Evolutionary conservation across 1,139 yeast species (phyloP), one percentile per base, ranked within the genome.

Genomic region (Magnusiomyces suaveolens): DNA sequence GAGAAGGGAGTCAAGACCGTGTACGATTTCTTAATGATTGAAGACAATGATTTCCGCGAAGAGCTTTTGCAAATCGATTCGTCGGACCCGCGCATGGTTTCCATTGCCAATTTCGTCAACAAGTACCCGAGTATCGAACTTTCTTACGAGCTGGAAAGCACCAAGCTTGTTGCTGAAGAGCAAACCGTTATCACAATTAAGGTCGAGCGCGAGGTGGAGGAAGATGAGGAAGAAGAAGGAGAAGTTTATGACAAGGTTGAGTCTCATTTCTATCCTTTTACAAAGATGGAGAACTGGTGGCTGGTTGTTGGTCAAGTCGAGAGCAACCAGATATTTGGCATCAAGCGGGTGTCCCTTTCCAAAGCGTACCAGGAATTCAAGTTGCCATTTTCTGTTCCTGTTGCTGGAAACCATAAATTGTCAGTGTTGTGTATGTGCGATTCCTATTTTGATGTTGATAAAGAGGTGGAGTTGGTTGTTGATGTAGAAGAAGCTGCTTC

Each of bases 351-450:
- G 0, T 69, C 78, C 0, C 70, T 88, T 2, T 65, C 73, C 16
- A 75, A 79, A 58, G 82, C 83, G 55, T 65, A 69, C 1, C 87
- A 83, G 63, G 64, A 70, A 2, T 73, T 84, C 21, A 72, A 71
- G 10, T 63, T 92, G 52, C 79, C 78, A 29, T 79, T 87, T 60
- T 73, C 81, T 0, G 66, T 87, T 21, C 83, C 89, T 0, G 74
- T 70, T 2, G 68, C 77, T 2, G 96, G 96, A 0, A 67, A 71
- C 6, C 84, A 82, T 56, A 68, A 75, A 14, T 69, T 89, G 44
- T 79, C 83, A 0, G 71, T 88, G 1, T 90, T 95, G 95, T 83
- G 92, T 64, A 79, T 90, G 69, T 86, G 97, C 69, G 97, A 90
- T 65, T 84, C 95, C 0, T 92, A 90, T 64, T 63, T 87, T 33